Conservation (phyloP, 192 early-diverging fungal genomes). For the Allomyces javanicus region DNA sequence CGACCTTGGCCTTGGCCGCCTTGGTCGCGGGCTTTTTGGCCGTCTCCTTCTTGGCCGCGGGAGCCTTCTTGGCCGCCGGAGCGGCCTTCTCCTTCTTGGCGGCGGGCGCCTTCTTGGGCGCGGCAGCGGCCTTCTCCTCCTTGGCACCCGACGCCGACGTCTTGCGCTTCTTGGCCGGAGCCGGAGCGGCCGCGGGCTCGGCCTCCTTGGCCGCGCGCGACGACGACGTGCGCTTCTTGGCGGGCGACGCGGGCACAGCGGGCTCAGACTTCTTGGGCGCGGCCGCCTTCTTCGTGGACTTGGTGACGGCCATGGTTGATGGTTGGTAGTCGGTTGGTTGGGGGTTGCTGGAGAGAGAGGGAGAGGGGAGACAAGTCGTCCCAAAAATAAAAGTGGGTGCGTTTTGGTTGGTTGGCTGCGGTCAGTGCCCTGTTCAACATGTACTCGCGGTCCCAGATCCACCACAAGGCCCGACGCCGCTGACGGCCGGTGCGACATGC, state of each 20-base stretch:
- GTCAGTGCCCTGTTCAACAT: too few relatives aligned
- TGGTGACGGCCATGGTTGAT: too few relatives aligned
- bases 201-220: background rate
- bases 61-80: conserved; percentile 1
- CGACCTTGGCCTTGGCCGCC: background rate
- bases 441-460: too few relatives aligned
- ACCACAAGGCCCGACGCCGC: too few relatives aligned
- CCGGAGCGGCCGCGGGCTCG: conserved; percentile 5
- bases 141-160: conserved; percentile 4
- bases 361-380: too few relatives aligned
- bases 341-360: too few relatives aligned
- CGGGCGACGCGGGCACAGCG: background rate
- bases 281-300: background rate
- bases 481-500: too few relatives aligned
- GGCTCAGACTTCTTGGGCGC: background rate
- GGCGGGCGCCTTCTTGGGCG: background rate
- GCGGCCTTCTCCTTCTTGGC: conserved; percentile 1
- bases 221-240: background rate
- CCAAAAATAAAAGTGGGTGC: too few relatives aligned
- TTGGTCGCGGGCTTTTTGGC: background rate
- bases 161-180: conserved; percentile 1
- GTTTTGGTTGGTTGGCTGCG: too few relatives aligned
- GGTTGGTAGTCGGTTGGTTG: too few relatives aligned
- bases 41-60: conserved; percentile 1
- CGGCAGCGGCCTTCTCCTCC: background rate